Evolutionary conservation across 2,329 filamentous ascomycete species (phyloP), one percentile per base, ranked within the genome.

Genomic region (Capronia americana): DNA sequence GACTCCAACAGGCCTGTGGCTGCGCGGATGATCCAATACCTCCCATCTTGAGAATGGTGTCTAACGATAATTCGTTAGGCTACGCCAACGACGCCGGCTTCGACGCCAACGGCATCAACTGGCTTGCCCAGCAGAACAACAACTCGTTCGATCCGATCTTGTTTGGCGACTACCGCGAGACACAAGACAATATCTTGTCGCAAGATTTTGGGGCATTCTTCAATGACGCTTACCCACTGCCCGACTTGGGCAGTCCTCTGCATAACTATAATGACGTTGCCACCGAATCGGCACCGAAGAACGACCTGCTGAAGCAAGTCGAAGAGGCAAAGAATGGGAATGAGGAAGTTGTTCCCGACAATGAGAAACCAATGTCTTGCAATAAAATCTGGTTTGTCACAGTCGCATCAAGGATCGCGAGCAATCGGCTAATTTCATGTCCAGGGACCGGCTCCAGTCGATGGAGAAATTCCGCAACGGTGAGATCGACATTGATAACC

Each of bases 111-210:
- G 78, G 82, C 65, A 70, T 84, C 92, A 65, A 69, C 54, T 65
- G 61, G 60, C 58, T 67, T 54, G 69, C 67, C 2, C 65, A 68
- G 26, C 62, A 68, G 17, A 68, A 68, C 53, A 70, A 71, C 56
- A 66, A 65, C 73, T 89, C 92, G 76, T 97, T 98, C 74, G 93
- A 98, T 69, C 94, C 95, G 0, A 88, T 95, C 63, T 84, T 98
- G 4, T 98, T 97, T 77, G 92, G 91, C 61, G 92, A 93, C 73
- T 98, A 97, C 79, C 89, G 95, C 60, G 95, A 99, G 75, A 89
- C 92, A 0, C 92, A 96, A 74, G 91, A 92, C 64, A 94, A 90
- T 63, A 85, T 96, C 14, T 80, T 96, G 83, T 71, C 89, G 81
- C 74, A 86, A 51, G 87, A 88, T 8, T 91, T 96, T 71, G 91